These are phyloP conservation scores for Raphidocelis subcapitata DNA, from an alignment of 139 green algal species.

Conservation along the genomic window DNA sequence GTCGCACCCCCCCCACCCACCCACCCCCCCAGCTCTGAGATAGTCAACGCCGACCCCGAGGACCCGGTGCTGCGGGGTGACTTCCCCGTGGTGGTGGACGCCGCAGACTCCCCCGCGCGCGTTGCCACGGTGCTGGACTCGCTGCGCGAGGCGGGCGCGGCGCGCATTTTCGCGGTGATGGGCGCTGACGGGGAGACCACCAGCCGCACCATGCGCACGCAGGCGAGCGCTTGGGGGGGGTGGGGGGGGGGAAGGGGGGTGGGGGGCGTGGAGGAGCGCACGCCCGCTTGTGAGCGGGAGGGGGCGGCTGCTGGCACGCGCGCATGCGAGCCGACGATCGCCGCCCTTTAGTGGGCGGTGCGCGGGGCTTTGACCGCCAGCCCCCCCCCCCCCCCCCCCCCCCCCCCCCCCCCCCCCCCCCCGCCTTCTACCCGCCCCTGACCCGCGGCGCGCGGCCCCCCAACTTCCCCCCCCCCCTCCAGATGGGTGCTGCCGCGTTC, in stretches of 20 bases:
- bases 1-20: background rate
- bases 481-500: constrained; percentile 82
- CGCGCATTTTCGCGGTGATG: constrained; percentile 83
- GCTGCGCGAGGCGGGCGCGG: background rate
- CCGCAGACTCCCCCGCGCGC: constrained; percentile 79
- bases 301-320: too few relatives aligned
- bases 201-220: background rate
- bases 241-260: background rate
- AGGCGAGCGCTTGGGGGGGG: background rate
- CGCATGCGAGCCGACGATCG: too few relatives aligned
- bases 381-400: too few relatives aligned
- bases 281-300: too few relatives aligned
- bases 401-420: too few relatives aligned
- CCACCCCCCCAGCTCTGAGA: constrained; percentile 5
- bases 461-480: too few relatives aligned
- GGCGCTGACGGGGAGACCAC: constrained; percentile 58
- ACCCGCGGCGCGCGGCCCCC: too few relatives aligned
- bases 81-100: constrained; percentile 94
- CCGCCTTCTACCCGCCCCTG: too few relatives aligned
- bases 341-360: too few relatives aligned
- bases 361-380: too few relatives aligned
- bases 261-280: background rate
- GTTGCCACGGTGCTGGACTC: constrained; percentile 36
- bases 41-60: constrained; percentile 49
- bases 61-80: constrained; percentile 42